Conservation (phyloP, 140 eudicot species). For the Bidens hawaiensis region DNA sequence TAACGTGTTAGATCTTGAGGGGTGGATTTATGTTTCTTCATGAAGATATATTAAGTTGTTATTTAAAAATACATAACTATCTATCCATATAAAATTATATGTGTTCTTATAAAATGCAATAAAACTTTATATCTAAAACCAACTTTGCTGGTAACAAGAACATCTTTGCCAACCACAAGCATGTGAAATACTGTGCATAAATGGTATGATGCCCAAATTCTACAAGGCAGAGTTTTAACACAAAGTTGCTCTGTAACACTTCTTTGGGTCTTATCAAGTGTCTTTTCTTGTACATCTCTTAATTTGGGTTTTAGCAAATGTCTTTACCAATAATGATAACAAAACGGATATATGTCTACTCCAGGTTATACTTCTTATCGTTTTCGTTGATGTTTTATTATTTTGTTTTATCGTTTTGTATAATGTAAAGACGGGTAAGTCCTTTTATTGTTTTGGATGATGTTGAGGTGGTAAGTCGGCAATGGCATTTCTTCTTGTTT, state of each 20-base stretch:
- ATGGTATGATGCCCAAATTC: not conserved
- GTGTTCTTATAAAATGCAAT: not conserved
- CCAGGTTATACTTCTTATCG: not conserved
- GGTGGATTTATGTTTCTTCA: too few species aligned
- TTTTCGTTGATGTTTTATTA: too few species aligned
- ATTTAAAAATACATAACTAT: too few species aligned
- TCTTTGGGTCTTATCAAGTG: not conserved
- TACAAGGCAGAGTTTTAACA: not conserved
- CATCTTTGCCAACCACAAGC: not conserved
- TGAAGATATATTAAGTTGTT: too few species aligned
- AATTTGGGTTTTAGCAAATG: not conserved
- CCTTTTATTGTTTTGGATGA: not conserved
- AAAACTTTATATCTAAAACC: not conserved
- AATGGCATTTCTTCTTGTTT: not conserved
- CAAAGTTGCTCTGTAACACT: not conserved
- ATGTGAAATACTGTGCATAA: not conserved
- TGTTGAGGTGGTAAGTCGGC: constrained; percentile 15
- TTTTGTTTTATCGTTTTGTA: not conserved
- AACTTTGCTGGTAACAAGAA: not conserved
- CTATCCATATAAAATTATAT: too few species aligned
- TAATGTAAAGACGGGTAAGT: not conserved
- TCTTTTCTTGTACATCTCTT: not conserved
- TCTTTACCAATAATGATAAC: not conserved
- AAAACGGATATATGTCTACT: not conserved
- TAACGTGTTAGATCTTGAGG: too few species aligned